Conservation (phyloP, 2,329 filamentous ascomycete species). For the Botrytis pseudocinerea region DNA sequence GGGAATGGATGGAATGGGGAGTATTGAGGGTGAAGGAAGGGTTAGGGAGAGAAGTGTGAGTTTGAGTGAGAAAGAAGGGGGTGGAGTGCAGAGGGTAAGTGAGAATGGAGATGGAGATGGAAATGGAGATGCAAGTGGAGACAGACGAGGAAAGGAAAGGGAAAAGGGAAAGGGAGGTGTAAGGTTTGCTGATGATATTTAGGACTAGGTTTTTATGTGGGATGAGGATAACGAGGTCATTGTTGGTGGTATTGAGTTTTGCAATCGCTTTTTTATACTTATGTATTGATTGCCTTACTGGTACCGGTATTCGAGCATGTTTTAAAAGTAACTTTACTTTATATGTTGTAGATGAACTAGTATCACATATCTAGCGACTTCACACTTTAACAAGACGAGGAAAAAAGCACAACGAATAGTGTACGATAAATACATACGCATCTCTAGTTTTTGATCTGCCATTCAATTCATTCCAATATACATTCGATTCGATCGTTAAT, state of each 20-base stretch:
- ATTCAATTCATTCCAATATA: conserved; percentile 8
- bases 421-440: not conserved
- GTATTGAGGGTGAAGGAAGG: not conserved
- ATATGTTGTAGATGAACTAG: not conserved
- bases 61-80: not conserved
- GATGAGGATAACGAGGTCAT: not conserved
- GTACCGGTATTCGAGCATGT: not conserved
- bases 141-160: not conserved
- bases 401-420: not conserved
- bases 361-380: too few species aligned
- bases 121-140: not conserved
- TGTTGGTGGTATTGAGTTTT: not conserved
- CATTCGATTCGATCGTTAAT: conserved; percentile 11
- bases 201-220: not conserved
- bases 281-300: too few species aligned
- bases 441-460: not conserved
- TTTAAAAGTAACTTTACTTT: not conserved
- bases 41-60: not conserved
- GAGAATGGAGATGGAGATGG: too few species aligned
- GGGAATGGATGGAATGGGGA: not conserved
- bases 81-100: not conserved
- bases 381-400: too few species aligned
- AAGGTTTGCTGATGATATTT: conserved; percentile 18
- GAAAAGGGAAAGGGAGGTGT: conserved; percentile 2
- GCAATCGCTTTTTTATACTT: not conserved